Conservation (phyloP, 352 stramenopile genomes). For the Globisporangium lucens region DNA sequence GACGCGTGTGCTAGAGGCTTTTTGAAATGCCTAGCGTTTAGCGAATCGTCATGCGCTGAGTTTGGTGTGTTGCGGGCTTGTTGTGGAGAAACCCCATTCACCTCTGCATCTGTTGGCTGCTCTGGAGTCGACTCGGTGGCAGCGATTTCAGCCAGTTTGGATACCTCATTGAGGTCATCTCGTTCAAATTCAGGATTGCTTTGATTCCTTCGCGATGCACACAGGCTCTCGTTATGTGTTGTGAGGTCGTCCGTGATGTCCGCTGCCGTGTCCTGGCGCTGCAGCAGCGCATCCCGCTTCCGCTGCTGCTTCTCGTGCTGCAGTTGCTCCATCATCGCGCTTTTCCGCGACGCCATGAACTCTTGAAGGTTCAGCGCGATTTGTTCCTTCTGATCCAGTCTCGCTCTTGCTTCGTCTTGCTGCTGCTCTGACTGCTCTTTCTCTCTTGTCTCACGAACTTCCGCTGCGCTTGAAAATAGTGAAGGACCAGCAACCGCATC, state of each 20-base stretch:
- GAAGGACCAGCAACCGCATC: background rate
- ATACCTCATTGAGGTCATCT: background rate
- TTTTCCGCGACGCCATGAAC: slow-evolving; percentile 38
- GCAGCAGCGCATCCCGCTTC: background rate
- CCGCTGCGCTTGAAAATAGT: background rate
- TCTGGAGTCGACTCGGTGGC: background rate
- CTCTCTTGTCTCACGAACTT: background rate
- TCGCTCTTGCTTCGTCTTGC: background rate
- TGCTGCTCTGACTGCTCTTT: too few species aligned
- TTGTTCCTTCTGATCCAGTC: slow-evolving; percentile 11
- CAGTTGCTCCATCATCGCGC: slow-evolving; percentile 38
- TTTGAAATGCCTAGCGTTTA: background rate
- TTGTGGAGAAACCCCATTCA: background rate
- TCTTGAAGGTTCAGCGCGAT: slow-evolving; percentile 29
- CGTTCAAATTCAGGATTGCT: background rate
- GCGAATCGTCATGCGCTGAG: background rate
- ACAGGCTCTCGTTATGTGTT: background rate
- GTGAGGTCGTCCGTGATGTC: background rate
- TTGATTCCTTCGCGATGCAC: background rate
- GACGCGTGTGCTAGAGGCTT: background rate
- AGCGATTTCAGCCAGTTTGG: background rate
- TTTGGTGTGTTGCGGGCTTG: background rate
- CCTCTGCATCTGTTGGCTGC: too few species aligned
- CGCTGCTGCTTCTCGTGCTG: slow-evolving; percentile 26
- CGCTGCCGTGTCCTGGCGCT: background rate